Conservation (phyloP, 78 protist species). For the Planoprotostelium fungivorum region DNA sequence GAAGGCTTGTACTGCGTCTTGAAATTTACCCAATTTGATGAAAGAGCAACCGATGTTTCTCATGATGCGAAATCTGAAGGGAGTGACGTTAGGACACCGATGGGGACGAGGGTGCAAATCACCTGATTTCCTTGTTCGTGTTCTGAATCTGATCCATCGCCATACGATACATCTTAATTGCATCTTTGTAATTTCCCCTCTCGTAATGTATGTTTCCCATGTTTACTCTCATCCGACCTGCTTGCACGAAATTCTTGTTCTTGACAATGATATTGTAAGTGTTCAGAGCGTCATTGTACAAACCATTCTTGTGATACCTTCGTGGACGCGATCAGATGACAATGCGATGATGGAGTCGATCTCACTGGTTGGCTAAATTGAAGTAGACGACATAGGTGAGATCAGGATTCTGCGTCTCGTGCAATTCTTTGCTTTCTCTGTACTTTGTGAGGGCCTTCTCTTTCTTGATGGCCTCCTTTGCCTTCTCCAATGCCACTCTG, state of each 20-base stretch:
- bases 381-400: conserved; percentile 6
- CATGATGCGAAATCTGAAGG: conserved; percentile 53
- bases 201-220: conserved; percentile 85
- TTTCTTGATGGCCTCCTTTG: not conserved
- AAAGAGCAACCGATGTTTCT: conserved; percentile 75
- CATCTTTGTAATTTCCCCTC: conserved; percentile 63
- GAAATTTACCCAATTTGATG: conserved; percentile 62
- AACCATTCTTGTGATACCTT: not conserved
- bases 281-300: conserved; percentile 53
- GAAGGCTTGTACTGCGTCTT: conserved; percentile 60
- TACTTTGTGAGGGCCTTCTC: not conserved
- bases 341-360: not conserved
- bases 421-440: not conserved
- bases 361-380: conserved; percentile 12
- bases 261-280: conserved; percentile 61
- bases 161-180: conserved; percentile 82
- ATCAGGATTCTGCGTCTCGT: not conserved
- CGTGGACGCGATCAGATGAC: not conserved
- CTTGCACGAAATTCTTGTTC: conserved; percentile 42
- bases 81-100: no score
- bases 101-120: not conserved
- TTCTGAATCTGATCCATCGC: conserved; percentile 76
- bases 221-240: conserved; percentile 83
- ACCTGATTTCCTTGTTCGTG: conserved; percentile 9
- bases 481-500: not conserved